Evolutionary conservation across 495 filamentous ascomycete species (phyloP).

Genomic region (Annulohypoxylon stygium): DNA sequence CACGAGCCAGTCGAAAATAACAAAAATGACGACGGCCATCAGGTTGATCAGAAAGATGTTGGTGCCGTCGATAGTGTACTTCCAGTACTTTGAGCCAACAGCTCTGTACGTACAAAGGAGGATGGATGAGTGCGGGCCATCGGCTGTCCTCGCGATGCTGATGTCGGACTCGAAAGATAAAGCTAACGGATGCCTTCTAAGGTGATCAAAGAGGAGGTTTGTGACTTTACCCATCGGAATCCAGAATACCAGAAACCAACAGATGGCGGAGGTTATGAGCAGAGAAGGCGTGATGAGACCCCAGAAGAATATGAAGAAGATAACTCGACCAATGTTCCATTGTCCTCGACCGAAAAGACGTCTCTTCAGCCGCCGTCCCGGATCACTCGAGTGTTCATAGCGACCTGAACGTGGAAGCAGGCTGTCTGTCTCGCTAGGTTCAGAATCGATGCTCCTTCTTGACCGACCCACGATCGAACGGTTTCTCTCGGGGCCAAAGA

Average conservation of each 20-base stretch:
- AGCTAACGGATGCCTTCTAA: constrained; percentile 91
- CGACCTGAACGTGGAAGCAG: constrained; percentile 77
- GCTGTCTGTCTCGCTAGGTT: constrained; percentile 85
- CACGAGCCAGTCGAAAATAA: constrained; percentile 91
- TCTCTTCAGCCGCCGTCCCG: constrained; percentile 75
- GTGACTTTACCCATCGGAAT: constrained; percentile 99
- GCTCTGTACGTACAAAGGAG: constrained; percentile 97
- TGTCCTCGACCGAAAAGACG: constrained; percentile 94
- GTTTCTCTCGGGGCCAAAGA: constrained; percentile 87
- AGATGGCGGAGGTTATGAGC: constrained; percentile 85
- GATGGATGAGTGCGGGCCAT: constrained; percentile 83
- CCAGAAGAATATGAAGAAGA: constrained; percentile 98
- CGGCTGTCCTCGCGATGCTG: constrained; percentile 75
- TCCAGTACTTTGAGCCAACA: constrained; percentile 96
- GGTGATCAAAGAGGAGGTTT: constrained; percentile 88
- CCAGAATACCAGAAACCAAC: constrained; percentile 97
- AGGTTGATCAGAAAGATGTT: constrained; percentile 99
- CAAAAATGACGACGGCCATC: constrained; percentile 88
- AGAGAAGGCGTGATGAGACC: constrained; percentile 91
- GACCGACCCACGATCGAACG: constrained; percentile 90
- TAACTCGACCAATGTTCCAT: constrained; percentile 92
- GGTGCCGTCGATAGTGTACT: constrained; percentile 97
- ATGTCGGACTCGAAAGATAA: constrained; percentile 92
- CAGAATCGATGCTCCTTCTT: constrained; percentile 87
- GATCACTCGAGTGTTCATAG: constrained; percentile 43